Conservation (phyloP, 108 stramenopile genomes). For the Discostella pseudostelligera region DNA sequence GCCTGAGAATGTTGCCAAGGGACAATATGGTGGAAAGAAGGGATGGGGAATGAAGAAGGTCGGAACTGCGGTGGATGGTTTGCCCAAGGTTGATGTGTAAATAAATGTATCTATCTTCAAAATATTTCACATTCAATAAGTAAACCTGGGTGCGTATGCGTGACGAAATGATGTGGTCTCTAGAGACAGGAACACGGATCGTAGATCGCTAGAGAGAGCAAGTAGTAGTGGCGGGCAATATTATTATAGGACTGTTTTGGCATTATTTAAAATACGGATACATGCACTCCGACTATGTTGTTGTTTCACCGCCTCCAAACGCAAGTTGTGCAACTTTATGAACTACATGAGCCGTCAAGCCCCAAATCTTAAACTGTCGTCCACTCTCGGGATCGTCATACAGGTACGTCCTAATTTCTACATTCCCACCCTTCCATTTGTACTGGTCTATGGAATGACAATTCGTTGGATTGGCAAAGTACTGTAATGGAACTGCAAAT, state of each 20-base stretch:
- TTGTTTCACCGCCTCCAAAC: background rate
- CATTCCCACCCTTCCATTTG: slow-evolving; percentile 46
- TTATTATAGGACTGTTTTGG: no score
- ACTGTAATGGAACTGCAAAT: slow-evolving; percentile 60
- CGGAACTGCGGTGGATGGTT: slow-evolving; percentile 76
- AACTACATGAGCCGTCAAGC: slow-evolving; percentile 66
- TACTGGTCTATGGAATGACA: slow-evolving; percentile 15
- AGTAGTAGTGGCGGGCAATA: no score
- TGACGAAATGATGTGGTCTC: no score
- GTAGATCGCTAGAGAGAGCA: no score
- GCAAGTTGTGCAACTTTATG: slow-evolving; percentile 55
- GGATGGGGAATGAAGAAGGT: slow-evolving; percentile 93
- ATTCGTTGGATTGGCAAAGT: slow-evolving; percentile 44
- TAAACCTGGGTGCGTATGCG: no score
- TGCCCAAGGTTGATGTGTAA: slow-evolving; percentile 64
- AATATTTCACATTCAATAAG: no score
- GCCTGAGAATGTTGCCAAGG: slow-evolving; percentile 67
- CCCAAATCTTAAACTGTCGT: slow-evolving; percentile 54
- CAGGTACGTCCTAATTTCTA: slow-evolving; percentile 54
- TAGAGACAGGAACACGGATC: background rate
- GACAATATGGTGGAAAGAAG: slow-evolving; percentile 79
- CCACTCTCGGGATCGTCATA: slow-evolving; percentile 25
- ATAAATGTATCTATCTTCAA: background rate
- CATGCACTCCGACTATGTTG: background rate
- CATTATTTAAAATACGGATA: background rate